A percentile compares a stretch with the other conserved stretches of the same genome.
Conservation (phyloP, 805 yeast genomes). For the Pichia cabralensis region DNA sequence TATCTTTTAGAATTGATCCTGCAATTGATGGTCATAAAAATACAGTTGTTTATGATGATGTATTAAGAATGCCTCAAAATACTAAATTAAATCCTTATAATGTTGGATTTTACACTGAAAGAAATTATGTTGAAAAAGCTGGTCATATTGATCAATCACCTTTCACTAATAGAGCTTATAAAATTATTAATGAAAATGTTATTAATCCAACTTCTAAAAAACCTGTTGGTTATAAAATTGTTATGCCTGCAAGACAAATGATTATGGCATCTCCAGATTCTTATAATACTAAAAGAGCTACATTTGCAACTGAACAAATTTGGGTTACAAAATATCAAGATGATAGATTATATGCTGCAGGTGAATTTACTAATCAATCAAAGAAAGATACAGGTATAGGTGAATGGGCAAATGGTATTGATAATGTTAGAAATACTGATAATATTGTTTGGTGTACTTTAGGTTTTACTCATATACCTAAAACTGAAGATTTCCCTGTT, state of each 20-base stretch:
- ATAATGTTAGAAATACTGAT: conserved; percentile 63
- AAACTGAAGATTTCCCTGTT: conserved; percentile 82
- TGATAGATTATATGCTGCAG: conserved; percentile 67
- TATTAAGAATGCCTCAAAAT: conserved; percentile 47
- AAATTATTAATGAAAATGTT: conserved; percentile 63
- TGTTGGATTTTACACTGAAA: conserved; percentile 57
- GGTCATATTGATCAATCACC: conserved; percentile 68
- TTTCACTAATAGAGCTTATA: conserved; percentile 62
- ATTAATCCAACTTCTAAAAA: conserved; percentile 59
- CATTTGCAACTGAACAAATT: conserved; percentile 64
- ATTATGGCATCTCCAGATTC: conserved; percentile 56
- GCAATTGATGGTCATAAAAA: conserved; percentile 75
- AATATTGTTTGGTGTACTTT: conserved; percentile 74
- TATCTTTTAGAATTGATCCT: conserved; percentile 73
- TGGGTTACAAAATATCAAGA: conserved; percentile 78
- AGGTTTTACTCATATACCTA: conserved; percentile 74
- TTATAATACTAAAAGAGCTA: conserved; percentile 60
- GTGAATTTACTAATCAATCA: conserved; percentile 81
- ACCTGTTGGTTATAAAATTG: conserved; percentile 70
- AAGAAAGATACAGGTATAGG: conserved; percentile 60
- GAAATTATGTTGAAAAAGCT: conserved; percentile 58
- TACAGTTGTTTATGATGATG: conserved; percentile 64
- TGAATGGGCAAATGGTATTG: conserved; percentile 59
- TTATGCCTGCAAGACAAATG: conserved; percentile 70
- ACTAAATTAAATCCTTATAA: conserved; percentile 51